Percentiles rank a stretch among this genome's conserved stretches.
Conservation (phyloP, 2,329 filamentous ascomycete genomes). For the Stachybotrys elegans region DNA sequence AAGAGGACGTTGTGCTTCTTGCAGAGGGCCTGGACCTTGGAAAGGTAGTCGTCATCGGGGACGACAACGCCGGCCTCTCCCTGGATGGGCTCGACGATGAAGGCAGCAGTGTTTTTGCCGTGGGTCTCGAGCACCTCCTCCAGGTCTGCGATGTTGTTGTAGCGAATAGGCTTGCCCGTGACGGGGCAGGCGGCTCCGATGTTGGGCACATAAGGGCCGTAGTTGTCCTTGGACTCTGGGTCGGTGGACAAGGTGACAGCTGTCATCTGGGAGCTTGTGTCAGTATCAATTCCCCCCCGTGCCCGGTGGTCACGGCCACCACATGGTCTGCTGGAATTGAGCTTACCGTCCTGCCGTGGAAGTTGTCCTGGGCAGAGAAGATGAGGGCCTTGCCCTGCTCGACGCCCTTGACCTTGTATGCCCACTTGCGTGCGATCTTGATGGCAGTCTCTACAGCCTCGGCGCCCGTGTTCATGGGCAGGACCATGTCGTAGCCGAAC, state of each 20-base stretch:
- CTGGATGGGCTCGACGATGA: constrained; percentile 95
- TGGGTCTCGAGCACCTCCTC: constrained; percentile 74
- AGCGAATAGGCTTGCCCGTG: constrained; percentile 72
- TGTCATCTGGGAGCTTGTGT: constrained; percentile 59
- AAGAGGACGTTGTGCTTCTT: constrained; percentile 92
- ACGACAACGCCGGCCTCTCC: constrained; percentile 97
- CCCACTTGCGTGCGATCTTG: constrained; percentile 97
- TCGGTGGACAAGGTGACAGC: constrained; percentile 95
- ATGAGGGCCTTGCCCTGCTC: constrained; percentile 78
- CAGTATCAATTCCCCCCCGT: constrained; percentile 4
- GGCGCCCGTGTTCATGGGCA: constrained; percentile 97
- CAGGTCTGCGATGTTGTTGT: constrained; percentile 79
- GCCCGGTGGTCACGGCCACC: no score
- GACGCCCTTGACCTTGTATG: constrained; percentile 92
- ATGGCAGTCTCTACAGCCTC: constrained; percentile 94
- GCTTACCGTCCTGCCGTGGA: constrained; percentile 88
- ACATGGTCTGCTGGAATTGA: no score
- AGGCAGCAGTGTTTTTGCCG: constrained; percentile 81
- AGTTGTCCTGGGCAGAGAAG: constrained; percentile 84
- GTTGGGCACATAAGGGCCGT: constrained; percentile 89
- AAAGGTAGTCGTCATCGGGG: constrained; percentile 83
- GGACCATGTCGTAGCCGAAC: constrained; percentile 95
- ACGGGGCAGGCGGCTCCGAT: constrained; percentile 73
- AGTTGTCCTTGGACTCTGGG: constrained; percentile 92
- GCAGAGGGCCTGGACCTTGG: constrained; percentile 76